A percentile compares a stretch with the other conserved stretches of the same genome.
phyloP scores from a whole-genome alignment of 73 alveolate genomes.

The Paramecium octaurelia region DNA sequence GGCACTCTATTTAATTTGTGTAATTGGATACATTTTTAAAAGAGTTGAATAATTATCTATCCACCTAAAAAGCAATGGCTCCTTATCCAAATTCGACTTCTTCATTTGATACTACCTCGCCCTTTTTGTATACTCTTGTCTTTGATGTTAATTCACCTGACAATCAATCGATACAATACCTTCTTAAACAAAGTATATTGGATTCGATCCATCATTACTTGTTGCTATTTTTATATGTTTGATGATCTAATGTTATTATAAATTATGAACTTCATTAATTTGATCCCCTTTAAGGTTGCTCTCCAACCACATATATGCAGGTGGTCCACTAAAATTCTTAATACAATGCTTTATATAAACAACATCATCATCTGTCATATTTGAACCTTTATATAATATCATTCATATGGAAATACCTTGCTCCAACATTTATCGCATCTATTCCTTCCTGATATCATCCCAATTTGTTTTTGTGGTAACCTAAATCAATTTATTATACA shows the following conservation, averaged over 20 bases:
- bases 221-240: constrained; percentile 12
- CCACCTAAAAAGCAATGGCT: background rate
- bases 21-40: background rate
- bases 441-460: constrained; percentile 43
- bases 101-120: background rate
- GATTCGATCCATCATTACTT: background rate
- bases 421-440: background rate
- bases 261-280: constrained; percentile 1
- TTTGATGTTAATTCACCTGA: constrained; percentile 35
- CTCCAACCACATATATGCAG: constrained; percentile 38
- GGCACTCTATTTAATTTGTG: background rate
- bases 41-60: background rate
- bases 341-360: constrained; percentile 43
- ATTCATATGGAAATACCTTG: background rate
- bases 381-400: background rate
- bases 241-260: background rate
- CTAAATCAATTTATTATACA: background rate
- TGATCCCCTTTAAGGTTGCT: background rate
- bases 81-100: constrained; percentile 20
- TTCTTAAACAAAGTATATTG: constrained; percentile 20
- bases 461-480: constrained; percentile 31
- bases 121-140: background rate
- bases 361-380: constrained; percentile 39
- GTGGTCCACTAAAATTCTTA: constrained; percentile 27
- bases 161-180: background rate